Conservation (phyloP, 176 grass and related monocot genomes). For the Triticum monococcum region DNA sequence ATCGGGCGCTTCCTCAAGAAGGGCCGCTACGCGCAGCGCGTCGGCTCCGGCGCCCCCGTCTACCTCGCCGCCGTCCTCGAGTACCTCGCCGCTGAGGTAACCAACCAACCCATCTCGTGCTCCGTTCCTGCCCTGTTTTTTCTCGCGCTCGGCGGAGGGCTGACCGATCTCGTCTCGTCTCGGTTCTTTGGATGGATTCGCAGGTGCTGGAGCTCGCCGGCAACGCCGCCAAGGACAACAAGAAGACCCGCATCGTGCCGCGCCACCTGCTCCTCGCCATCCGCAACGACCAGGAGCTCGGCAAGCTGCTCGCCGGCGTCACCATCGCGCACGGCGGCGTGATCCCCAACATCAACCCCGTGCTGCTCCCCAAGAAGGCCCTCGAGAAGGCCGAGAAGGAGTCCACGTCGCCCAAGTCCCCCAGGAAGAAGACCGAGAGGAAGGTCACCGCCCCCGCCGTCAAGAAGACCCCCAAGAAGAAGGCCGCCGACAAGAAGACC, state of each 20-base stretch:
- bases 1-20: conserved; percentile 74
- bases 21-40: conserved; percentile 49
- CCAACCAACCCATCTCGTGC: not conserved
- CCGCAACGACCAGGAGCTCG: conserved; percentile 42
- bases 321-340: conserved; percentile 25
- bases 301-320: conserved; percentile 15
- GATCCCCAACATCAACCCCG: conserved; percentile 26
- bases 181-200: too few relatives aligned
- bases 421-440: not conserved
- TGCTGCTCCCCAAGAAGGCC: conserved; percentile 16
- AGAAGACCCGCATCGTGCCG: conserved; percentile 34
- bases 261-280: conserved; percentile 36
- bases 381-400: not conserved
- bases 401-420: not conserved
- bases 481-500: not conserved
- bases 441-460: not conserved
- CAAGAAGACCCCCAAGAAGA: too few relatives aligned
- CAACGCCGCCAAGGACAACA: conserved; percentile 40
- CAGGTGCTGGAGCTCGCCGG: conserved; percentile 38
- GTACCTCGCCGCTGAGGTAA: conserved; percentile 40
- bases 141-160: not conserved
- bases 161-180: not conserved
- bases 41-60: conserved; percentile 42
- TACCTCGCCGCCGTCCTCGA: conserved; percentile 46
- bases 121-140: not conserved